phyloP scores from a whole-genome alignment of 306 rosid genomes.

The Vicia faba region DNA sequence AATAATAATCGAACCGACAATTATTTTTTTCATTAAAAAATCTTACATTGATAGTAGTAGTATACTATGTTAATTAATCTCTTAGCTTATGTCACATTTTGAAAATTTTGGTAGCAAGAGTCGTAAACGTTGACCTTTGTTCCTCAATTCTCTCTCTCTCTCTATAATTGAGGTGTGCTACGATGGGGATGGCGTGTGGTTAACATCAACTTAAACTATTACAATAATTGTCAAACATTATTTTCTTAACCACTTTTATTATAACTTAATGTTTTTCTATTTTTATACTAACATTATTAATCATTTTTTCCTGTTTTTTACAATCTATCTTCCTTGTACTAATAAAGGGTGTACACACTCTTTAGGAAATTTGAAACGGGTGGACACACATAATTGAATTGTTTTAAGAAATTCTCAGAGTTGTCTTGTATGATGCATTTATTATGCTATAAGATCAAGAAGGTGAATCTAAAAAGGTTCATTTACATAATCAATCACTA shows the following conservation, averaged over 20 bases:
- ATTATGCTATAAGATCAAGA: too few relatives aligned
- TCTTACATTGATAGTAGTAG: too few relatives aligned
- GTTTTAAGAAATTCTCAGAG: background rate
- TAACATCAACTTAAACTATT: background rate
- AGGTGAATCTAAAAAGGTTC: too few relatives aligned
- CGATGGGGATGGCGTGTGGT: background rate
- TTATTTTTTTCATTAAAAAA: too few relatives aligned
- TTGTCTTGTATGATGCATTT: background rate
- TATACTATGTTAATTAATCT: background rate
- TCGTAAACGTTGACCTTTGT: background rate
- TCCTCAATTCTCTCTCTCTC: background rate
- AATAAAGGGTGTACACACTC: background rate
- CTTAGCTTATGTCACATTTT: background rate
- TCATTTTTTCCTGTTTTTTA: background rate
- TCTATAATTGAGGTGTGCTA: constrained; percentile 10
- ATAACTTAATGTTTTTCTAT: background rate
- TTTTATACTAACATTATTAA: background rate
- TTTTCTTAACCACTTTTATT: background rate
- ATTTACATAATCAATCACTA: too few relatives aligned
- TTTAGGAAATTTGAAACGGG: background rate
- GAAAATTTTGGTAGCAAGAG: background rate
- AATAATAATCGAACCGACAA: too few relatives aligned
- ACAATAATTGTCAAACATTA: background rate
- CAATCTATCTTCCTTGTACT: background rate
- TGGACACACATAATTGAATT: background rate